Conservation (phyloP, 2,329 filamentous ascomycete genomes). For the Colletotrichum godetiae region DNA sequence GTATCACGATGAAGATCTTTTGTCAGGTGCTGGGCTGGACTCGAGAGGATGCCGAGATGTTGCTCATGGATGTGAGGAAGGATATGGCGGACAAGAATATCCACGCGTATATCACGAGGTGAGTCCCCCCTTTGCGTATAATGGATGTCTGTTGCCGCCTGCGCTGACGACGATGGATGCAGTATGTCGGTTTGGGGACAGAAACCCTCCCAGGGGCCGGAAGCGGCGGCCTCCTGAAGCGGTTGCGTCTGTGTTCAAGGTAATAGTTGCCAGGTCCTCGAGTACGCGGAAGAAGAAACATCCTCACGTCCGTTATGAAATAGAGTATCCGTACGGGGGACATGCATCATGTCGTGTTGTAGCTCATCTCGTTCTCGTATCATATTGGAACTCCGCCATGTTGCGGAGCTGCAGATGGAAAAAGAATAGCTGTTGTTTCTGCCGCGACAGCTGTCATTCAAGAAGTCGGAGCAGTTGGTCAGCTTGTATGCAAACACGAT, state of each 20-base stretch:
- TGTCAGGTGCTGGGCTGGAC: constrained; percentile 45
- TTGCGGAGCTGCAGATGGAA: not conserved
- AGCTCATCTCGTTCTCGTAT: not conserved
- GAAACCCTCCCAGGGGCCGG: not conserved
- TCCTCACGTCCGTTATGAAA: not conserved
- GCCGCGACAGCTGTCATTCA: not conserved
- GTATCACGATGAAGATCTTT: constrained; percentile 45
- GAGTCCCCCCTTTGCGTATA: constrained; percentile 17
- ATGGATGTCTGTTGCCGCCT: not conserved
- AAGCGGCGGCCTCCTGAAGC: not conserved
- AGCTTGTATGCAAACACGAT: constrained; percentile 5
- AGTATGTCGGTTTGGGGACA: constrained; percentile 27
- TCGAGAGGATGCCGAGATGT: constrained; percentile 43
- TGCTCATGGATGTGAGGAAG: constrained; percentile 45
- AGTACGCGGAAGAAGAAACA: not conserved
- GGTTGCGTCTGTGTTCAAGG: not conserved
- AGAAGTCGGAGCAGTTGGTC: not conserved
- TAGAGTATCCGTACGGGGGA: not conserved
- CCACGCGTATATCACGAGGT: constrained; percentile 46
- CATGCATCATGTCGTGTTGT: not conserved
- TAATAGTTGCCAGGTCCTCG: not conserved
- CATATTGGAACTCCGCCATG: not conserved
- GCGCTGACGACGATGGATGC: not conserved
- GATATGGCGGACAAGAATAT: constrained; percentile 45
- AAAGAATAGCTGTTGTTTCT: not conserved